phyloP scores from a whole-genome alignment of 164 flowering plant species.

The Platanus orientalis region DNA sequence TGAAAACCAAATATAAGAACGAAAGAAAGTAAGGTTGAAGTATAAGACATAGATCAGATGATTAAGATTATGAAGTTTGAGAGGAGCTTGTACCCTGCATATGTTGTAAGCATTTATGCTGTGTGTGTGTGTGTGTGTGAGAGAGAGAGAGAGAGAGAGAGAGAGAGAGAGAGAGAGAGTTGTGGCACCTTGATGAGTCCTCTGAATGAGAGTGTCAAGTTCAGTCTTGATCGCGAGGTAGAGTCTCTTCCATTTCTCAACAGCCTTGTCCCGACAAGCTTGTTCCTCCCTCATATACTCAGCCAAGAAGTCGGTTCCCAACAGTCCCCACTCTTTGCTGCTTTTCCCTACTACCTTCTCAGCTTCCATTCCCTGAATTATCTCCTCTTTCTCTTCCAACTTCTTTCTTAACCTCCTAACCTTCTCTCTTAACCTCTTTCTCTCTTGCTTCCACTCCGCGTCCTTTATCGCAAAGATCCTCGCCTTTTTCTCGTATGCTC shows the following conservation, averaged over 20 bases:
- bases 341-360: slow-evolving; percentile 8
- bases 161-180: slow-evolving; percentile 2
- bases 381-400: slow-evolving; percentile 38
- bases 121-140: too few relatives aligned
- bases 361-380: slow-evolving; percentile 21
- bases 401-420: slow-evolving; percentile 32
- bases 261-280: slow-evolving; percentile 52
- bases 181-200: slow-evolving; percentile 42
- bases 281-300: slow-evolving; percentile 55
- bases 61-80: too few relatives aligned
- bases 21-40: too few relatives aligned
- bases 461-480: slow-evolving; percentile 38
- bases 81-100: too few relatives aligned
- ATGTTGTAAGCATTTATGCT: too few relatives aligned
- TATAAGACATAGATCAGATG: too few relatives aligned
- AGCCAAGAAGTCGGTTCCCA: slow-evolving; percentile 24
- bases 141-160: neutral
- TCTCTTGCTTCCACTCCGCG: slow-evolving; percentile 50
- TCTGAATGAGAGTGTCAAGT: slow-evolving; percentile 74
- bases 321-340: slow-evolving; percentile 21
- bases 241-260: slow-evolving; percentile 77
- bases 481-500: slow-evolving; percentile 31
- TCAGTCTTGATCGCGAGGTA: slow-evolving; percentile 74
- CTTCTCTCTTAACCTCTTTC: slow-evolving; percentile 31
- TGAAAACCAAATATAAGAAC: neutral